Conservation (phyloP, 306 rosid genomes). For the Quercus bicolor region DNA sequence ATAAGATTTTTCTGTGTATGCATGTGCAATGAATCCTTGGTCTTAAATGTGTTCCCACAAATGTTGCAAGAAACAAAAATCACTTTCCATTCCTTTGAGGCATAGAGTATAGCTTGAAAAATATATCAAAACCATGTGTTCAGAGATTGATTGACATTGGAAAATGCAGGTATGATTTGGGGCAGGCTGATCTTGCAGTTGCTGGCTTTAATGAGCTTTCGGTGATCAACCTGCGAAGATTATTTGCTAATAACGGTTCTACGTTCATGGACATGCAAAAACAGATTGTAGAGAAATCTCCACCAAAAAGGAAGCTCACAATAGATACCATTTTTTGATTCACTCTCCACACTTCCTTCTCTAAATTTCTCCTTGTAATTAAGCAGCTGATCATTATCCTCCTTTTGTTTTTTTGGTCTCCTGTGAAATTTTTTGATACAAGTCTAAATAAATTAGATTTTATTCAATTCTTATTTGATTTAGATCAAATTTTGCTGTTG, state of each 20-base stretch:
- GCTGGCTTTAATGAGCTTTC: slow-evolving; percentile 87
- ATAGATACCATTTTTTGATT: slow-evolving; percentile 79
- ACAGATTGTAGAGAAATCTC: slow-evolving; percentile 73
- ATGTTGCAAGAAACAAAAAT: background rate
- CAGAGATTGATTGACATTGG: slow-evolving; percentile 26
- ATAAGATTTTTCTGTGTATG: background rate
- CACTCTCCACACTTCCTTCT: background rate
- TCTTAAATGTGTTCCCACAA: background rate
- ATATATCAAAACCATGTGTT: background rate
- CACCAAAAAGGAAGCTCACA: slow-evolving; percentile 74
- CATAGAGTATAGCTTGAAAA: background rate
- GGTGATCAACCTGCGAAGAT: slow-evolving; percentile 88
- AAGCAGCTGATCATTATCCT: slow-evolving; percentile 21
- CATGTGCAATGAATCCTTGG: background rate
- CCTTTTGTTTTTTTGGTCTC: background rate
- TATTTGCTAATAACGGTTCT: slow-evolving; percentile 85
- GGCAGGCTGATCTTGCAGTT: slow-evolving; percentile 97
- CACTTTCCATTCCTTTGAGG: background rate
- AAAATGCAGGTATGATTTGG: slow-evolving; percentile 71
- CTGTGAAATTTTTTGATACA: background rate
- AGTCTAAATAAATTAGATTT: too few relatives aligned
- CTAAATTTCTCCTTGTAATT: slow-evolving; percentile 37
- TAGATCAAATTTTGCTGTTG: background rate
- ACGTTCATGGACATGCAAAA: slow-evolving; percentile 90
- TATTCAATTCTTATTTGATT: background rate